A percentile compares a stretch with the other conserved stretches of the same genome.
These are phyloP conservation scores for Sanguinoderma infundibulare DNA, from an alignment of 1,284 basidiomycete genomes.

Conservation along the genomic window DNA sequence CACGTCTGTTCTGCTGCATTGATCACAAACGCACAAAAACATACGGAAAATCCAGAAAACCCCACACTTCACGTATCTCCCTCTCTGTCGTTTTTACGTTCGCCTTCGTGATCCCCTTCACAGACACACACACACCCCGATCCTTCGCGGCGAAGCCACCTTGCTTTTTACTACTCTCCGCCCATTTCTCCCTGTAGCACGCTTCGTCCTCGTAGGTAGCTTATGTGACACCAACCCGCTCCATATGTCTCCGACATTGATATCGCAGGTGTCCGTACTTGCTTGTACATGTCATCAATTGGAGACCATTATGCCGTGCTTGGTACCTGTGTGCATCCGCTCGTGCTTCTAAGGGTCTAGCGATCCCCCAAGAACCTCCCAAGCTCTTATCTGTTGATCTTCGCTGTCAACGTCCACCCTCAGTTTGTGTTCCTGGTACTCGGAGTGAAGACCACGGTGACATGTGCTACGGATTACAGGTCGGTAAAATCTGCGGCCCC, in stretches of 20 bases:
- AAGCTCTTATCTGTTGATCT: too few species aligned
- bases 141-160: conserved; percentile 25
- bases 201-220: conserved; percentile 34
- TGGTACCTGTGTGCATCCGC: neutral
- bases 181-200: conserved; percentile 14
- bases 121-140: neutral
- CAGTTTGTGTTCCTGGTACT: neutral
- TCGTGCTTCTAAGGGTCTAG: neutral
- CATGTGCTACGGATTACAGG: too few species aligned
- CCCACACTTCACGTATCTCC: conserved; percentile 34
- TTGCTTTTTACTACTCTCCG: conserved; percentile 13
- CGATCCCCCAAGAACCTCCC: too few species aligned
- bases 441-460: neutral
- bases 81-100: conserved; percentile 29
- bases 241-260: conserved; percentile 27
- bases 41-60: conserved; percentile 48
- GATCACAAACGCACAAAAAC: conserved; percentile 48
- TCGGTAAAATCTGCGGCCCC: too few species aligned
- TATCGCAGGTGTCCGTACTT: conserved; percentile 24
- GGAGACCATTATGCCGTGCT: conserved; percentile 32
- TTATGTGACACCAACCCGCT: conserved; percentile 28
- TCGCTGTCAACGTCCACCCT: too few species aligned
- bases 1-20: conserved; percentile 36
- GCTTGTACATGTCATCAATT: conserved; percentile 34
- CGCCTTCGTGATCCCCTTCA: conserved; percentile 26